Evolutionary conservation across 306 rosid species (phyloP), one percentile per base, ranked within the genome.

Genomic region (Hippophae gyantsensis): DNA sequence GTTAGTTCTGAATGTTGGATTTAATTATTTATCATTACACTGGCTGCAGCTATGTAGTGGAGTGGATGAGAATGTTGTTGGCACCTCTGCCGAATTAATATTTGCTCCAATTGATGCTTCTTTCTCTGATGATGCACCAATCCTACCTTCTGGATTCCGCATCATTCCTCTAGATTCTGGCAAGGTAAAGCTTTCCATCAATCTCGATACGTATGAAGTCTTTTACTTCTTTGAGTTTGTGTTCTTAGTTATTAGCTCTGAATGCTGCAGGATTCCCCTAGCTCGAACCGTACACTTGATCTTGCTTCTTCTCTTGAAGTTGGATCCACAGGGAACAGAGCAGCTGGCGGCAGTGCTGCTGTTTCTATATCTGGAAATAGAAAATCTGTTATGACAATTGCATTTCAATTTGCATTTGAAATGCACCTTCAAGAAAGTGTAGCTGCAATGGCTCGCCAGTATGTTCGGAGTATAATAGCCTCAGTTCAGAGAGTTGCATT

Each of bases 51-150:
- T 92, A 55, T 92, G 97, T 46, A 88, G 83, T 51, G 97, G 97
- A 67, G 94, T 86, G 71, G 96, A 92, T 58, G 99, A 92, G 74
- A 83, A 84, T 68, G 75, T 88, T 11, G 78, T 86, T 52, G 95
- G 99, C 62, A 86, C 82, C 55, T 76, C 85, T 62, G 89, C 99
- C 2, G 99, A 92, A 62, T 96, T 92, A 62, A 64, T 92, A 61
- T 92, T 92, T 82, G 95, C 97, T 80, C 99, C 99, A 11, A 92
- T 92, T 14, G 99, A 92, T 52, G 99, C 99, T 51, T 88, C 99
- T 32, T 92, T 92, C 69, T 86, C 99, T 11, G 97, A 92, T 57
- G 95, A 88, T 68, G 96, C 95, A 26, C 96, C 96, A n/a, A 88
- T 92, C 75, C 66, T 88, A 72, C 88, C 99, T 48, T 92, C 90